A percentile compares a stretch with the other conserved stretches of the same genome.
phyloP scores from a whole-genome alignment of 148 eudicot genomes.

The Camellia sinensis region DNA sequence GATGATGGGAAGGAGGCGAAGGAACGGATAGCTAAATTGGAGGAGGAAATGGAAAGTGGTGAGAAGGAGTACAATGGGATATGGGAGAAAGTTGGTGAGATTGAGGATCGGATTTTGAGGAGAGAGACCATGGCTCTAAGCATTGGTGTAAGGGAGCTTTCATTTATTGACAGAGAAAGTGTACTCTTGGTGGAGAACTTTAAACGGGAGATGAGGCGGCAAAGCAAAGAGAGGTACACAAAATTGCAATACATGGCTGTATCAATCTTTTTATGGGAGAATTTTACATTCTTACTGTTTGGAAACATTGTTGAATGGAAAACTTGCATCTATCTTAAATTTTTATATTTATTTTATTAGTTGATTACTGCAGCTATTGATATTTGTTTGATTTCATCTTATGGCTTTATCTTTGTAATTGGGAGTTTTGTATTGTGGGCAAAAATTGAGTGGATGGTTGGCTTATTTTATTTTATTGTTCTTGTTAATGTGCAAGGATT shows the following conservation, averaged over 20 bases:
- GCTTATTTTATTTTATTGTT: background rate
- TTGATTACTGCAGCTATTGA: background rate
- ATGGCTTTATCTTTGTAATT: background rate
- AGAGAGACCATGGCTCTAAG: constrained; percentile 61
- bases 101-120: constrained; percentile 50
- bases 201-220: constrained; percentile 35
- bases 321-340: background rate
- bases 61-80: constrained; percentile 55
- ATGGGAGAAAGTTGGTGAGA: constrained; percentile 53
- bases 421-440: background rate
- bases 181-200: constrained; percentile 59
- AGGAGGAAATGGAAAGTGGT: constrained; percentile 38
- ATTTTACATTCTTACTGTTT: background rate
- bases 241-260: background rate
- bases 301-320: background rate
- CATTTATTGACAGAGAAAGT: constrained; percentile 63
- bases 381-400: background rate
- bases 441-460: background rate
- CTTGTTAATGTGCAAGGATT: background rate
- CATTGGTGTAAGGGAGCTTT: constrained; percentile 76
- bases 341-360: background rate
- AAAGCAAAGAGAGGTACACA: constrained; percentile 26
- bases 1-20: constrained; percentile 24
- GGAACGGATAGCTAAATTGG: constrained; percentile 41
- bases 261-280: background rate